Percentiles rank a stretch among this genome's conserved stretches.
These are phyloP conservation scores for Prunus mongolica DNA, from an alignment of 306 rosid species.

Conservation along the genomic window DNA sequence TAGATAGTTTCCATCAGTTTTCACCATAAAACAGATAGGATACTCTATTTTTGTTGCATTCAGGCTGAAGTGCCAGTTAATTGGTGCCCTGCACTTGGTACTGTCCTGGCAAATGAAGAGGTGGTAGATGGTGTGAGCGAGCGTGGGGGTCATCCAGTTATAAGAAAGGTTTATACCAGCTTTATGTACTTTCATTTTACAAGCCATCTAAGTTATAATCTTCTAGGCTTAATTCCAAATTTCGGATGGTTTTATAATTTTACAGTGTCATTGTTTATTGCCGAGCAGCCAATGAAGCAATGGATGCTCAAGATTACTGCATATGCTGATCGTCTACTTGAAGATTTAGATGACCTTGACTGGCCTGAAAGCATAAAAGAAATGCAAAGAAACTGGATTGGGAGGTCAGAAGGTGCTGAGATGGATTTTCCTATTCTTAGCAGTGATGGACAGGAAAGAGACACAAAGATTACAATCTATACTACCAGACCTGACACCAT, in stretches of 20 bases:
- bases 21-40: conserved; percentile 15
- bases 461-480: conserved; percentile 62
- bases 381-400: conserved; percentile 99
- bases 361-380: conserved; percentile 99
- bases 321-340: conserved; percentile 96
- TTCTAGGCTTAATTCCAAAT: conserved; percentile 33
- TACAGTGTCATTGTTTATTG: conserved; percentile 85
- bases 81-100: conserved; percentile 99
- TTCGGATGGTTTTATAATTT: conserved; percentile 64
- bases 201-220: conserved; percentile 10
- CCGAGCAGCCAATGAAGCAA: conserved; percentile 99
- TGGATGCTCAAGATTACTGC: conserved; percentile 99
- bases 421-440: conserved; percentile 71
- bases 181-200: conserved; percentile 9
- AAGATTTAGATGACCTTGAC: conserved; percentile 85
- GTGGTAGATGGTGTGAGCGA: conserved; percentile 95
- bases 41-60: conserved; percentile 16
- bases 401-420: conserved; percentile 98
- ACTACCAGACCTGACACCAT: conserved; percentile 97
- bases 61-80: conserved; percentile 99
- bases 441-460: conserved; percentile 61
- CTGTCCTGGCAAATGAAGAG: conserved; percentile 98
- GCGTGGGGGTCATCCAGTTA: conserved; percentile 94
- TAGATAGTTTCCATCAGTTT: conserved; percentile 8
- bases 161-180: conserved; percentile 61